phyloP scores from a whole-genome alignment of 2,329 filamentous ascomycete genomes.

The Claviceps purpurea region DNA sequence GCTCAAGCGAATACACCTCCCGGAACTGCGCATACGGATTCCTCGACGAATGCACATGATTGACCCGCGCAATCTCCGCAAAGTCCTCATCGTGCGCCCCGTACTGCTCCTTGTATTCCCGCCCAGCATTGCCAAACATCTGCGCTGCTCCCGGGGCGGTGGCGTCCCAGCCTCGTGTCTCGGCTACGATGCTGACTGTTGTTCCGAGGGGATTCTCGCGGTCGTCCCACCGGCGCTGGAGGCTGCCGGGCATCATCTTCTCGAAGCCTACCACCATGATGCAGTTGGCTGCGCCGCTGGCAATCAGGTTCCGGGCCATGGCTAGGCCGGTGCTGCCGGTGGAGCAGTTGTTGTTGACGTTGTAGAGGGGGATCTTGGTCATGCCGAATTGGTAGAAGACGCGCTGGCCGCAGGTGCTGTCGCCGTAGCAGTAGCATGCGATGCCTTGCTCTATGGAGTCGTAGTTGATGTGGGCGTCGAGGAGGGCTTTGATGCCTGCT shows the following conservation, averaged over 20 bases:
- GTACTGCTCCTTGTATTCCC: slow-evolving; percentile 93
- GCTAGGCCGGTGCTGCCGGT: slow-evolving; percentile 86
- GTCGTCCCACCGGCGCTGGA: slow-evolving; percentile 77
- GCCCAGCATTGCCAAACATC: slow-evolving; percentile 87
- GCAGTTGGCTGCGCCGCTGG: slow-evolving; percentile 71
- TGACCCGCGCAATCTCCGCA: slow-evolving; percentile 84
- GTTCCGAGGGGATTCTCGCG: slow-evolving; percentile 67
- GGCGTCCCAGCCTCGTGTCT: slow-evolving; percentile 67
- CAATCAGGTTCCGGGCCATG: slow-evolving; percentile 69
- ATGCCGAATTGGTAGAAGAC: slow-evolving; percentile 99
- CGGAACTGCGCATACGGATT: slow-evolving; percentile 99
- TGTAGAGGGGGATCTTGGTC: slow-evolving; percentile 91
- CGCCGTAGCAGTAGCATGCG: slow-evolving; percentile 97
- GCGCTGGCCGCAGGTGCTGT: slow-evolving; percentile 86
- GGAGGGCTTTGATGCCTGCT: slow-evolving; percentile 76
- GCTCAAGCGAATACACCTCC: slow-evolving; percentile 76
- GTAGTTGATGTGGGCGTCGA: slow-evolving; percentile 82
- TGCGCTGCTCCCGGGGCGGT: slow-evolving; percentile 80
- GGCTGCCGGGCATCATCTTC: slow-evolving; percentile 91
- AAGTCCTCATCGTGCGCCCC: slow-evolving; percentile 79
- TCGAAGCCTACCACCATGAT: slow-evolving; percentile 90
- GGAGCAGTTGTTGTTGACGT: slow-evolving; percentile 97
- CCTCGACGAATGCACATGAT: slow-evolving; percentile 79
- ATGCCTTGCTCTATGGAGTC: slow-evolving; percentile 91
- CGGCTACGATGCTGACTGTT: slow-evolving; percentile 63